Evolutionary conservation across 192 early-diverging fungal genomes (phyloP), one percentile per base, ranked within the genome.

Genomic region (Coemansia sp.): DNA sequence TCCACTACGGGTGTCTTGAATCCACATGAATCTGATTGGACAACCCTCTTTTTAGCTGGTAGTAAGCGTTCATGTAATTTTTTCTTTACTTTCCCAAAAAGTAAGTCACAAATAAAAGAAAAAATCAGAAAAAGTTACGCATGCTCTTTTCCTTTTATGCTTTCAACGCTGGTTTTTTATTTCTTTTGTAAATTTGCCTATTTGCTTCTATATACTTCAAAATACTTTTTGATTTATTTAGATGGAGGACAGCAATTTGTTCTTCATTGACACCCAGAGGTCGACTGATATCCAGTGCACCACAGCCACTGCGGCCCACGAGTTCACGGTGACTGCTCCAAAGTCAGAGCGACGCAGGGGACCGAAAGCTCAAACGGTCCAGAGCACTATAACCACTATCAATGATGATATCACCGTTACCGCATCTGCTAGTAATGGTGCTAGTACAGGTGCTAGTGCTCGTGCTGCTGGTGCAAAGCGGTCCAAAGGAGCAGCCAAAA

Each of bases 1-100:
- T 67, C 18, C 79, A 82, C 69, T 77, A 82, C 44, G 68, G 65
- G 3, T 82, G 79, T 16, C 57, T 82, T 41, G 79, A 82, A 39
- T 23, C 58, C 38, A 59, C 38, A 11, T 59, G 40, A n/a, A 3
- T 19, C 21, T 23, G 15, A 16, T 32, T 32, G 32, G 32, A 32
- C 4, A 21, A 1, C 32, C 32, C 32, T 32, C 32, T 48, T 11
- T 61, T 68, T 39, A 32, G 13, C 52, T 52, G 9, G 41, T 45
- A 0, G 5, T 9, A 45, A 5, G 4, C 1, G 9, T 0, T 15
- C 13, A 2, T 15, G 44, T 45, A 45, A 12, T 45, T 32, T 32
- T 32, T 2, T 32, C 32, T 4, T 45, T 12, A 45, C 13, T 45
- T 5, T 45, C 10, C 13, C 44, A 9, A 45, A 9, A 45, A 45